Base-by-base conservation (phyloP, 805 yeast genomes). In the Candida rishiriensis region DNA sequence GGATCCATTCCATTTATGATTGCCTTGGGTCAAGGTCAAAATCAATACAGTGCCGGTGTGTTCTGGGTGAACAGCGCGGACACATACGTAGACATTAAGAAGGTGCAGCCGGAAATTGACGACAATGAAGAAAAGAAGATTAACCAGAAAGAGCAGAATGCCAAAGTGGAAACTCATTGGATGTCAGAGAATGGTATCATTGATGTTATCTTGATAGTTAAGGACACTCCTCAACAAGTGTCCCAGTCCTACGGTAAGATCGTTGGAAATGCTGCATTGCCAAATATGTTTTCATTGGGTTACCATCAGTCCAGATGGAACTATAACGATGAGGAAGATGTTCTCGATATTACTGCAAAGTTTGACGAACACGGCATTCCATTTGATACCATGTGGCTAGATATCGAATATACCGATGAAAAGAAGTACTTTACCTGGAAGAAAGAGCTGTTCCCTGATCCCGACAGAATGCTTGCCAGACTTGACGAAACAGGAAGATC, bases 261-360 rank as follows among this genome's bases (percentile, higher is more conserved):
- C 14, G 83, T 95, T 0, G 99, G 99, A 0, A 75, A 67, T 46
- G 73, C 89, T 0, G 63, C 71, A 8, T 64, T 93, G 10, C 99
- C 99, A 1, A 85, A 80, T 50, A 50, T 82, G 36, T 85, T 89
- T 55, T 72, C 96, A 0, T 63, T 89, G 12, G 98, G 96, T 0
- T 88, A 93, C 60, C 98, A 93, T 60, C 99, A 93, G 65, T 91
- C 97, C 60, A 76, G 98, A 57, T 93, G 99, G 99, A 93, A 93
- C 63, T 93, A 93, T 66, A 87, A 88, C 59, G 90, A 85, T 54
- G 90, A 87, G 58, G 72, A 73, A 10, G 99, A 93, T 64, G 91
- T 93, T 1, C 64, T 88, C n/a, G 79, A 72, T 8, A 84, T 93
- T 12, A 75, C 76, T 51, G 60, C 71, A 2, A 73, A 78, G 44